phyloP scores from a whole-genome alignment of 148 eudicot genomes.

The Rheum nobile region DNA sequence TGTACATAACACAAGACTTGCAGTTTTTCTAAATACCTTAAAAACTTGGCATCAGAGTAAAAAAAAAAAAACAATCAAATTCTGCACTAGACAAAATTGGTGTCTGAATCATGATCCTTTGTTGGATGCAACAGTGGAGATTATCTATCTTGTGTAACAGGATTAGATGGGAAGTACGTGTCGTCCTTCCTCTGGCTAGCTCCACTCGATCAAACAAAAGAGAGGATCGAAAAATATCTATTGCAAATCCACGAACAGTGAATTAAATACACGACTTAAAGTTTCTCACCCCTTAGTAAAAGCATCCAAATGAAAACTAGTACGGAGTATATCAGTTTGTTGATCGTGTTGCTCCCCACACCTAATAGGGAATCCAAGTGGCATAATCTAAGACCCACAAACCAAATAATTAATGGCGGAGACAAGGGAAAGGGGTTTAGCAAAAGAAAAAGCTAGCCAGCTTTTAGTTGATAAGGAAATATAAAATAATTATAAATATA shows the following conservation, averaged over 20 bases:
- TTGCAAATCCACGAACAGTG: neutral
- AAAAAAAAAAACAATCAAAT: neutral
- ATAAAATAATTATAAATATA: neutral
- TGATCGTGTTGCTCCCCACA: neutral
- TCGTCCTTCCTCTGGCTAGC: neutral
- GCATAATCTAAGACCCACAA: neutral
- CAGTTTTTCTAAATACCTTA: neutral
- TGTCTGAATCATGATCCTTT: neutral
- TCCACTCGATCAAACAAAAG: neutral
- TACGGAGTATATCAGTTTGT: too few species aligned
- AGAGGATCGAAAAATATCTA: neutral
- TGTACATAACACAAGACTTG: too few species aligned
- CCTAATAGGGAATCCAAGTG: neutral
- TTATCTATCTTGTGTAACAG: neutral
- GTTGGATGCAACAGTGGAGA: neutral
- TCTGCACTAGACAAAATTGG: neutral
- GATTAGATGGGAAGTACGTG: neutral
- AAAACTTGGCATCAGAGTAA: neutral
- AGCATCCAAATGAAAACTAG: conserved; percentile 1
- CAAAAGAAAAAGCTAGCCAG: neutral
- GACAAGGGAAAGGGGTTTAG: neutral
- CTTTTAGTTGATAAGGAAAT: conserved; percentile 3
- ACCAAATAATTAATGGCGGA: neutral
- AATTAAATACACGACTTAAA: neutral
- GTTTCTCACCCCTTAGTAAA: neutral